These are phyloP conservation scores for Chloridella minuta DNA, from an alignment of 352 stramenopile genomes.

Conservation along the genomic window DNA sequence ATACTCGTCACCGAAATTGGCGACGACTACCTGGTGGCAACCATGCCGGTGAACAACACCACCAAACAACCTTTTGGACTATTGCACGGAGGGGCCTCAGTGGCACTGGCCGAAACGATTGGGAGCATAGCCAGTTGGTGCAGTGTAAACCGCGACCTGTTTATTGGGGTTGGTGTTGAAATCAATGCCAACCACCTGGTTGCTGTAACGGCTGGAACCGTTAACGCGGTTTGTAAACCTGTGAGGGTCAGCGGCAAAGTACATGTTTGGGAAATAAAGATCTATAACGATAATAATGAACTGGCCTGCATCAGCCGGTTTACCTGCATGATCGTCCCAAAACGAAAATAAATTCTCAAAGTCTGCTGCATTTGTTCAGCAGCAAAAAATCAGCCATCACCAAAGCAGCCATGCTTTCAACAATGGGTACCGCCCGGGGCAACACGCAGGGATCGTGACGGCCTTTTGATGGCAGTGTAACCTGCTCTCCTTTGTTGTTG, in stretches of 20 bases:
- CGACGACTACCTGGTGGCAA: not conserved
- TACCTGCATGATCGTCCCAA: not conserved
- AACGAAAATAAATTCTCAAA: not conserved
- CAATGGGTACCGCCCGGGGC: not conserved
- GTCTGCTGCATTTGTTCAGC: not conserved
- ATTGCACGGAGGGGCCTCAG: not conserved
- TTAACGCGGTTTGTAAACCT: not conserved
- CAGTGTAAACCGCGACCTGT: not conserved
- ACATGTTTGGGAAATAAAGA: not conserved
- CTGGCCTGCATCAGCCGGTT: not conserved
- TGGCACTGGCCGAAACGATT: not conserved
- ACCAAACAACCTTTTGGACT: not conserved
- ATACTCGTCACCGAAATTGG: not conserved
- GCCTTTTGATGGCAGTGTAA: not conserved
- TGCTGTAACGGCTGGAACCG: not conserved
- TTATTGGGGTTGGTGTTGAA: not conserved
- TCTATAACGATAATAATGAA: not conserved
- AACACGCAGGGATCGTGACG: not conserved
- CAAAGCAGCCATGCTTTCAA: not conserved
- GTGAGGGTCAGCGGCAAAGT: not conserved
- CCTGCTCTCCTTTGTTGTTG: not conserved
- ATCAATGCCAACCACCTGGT: not conserved
- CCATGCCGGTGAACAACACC: not conserved
- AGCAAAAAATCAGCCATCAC: not conserved
- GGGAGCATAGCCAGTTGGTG: not conserved